These are phyloP conservation scores for Didymella exigua DNA, from an alignment of 2,329 filamentous ascomycete genomes.

Conservation along the genomic window DNA sequence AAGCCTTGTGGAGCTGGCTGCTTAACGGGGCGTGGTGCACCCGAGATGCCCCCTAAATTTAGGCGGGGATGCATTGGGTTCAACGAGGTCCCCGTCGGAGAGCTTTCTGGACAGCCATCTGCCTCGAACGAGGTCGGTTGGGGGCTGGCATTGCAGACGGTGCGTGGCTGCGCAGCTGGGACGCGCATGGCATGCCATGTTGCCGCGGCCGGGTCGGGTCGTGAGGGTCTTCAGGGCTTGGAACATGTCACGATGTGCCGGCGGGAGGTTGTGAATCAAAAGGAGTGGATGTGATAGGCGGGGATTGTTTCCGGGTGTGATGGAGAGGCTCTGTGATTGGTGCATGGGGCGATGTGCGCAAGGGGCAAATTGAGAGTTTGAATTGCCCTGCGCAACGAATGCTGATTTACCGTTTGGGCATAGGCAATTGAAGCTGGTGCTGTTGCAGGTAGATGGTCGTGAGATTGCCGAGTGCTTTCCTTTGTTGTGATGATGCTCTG, in stretches of 20 bases:
- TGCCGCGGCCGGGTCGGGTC: not conserved
- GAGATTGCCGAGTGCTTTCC: not conserved
- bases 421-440: not conserved
- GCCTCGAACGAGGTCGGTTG: not conserved
- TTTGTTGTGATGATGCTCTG: not conserved
- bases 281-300: not conserved
- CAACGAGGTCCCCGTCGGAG: not conserved
- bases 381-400: not conserved
- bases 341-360: slow-evolving; percentile 1
- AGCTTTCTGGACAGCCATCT: not conserved
- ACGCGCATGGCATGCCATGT: not conserved
- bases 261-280: not conserved
- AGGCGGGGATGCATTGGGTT: slow-evolving; percentile 5
- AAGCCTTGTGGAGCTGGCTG: not conserved
- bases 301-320: not conserved
- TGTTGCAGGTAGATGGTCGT: not conserved
- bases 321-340: not conserved
- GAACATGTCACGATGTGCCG: not conserved
- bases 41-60: slow-evolving; percentile 13
- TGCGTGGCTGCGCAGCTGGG: not conserved
- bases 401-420: not conserved
- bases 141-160: not conserved
- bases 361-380: not conserved
- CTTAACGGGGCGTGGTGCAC: not conserved
- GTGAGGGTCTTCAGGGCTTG: not conserved